Conservation (phyloP, 352 stramenopile genomes). For the Globisporangium uncinulatum region DNA sequence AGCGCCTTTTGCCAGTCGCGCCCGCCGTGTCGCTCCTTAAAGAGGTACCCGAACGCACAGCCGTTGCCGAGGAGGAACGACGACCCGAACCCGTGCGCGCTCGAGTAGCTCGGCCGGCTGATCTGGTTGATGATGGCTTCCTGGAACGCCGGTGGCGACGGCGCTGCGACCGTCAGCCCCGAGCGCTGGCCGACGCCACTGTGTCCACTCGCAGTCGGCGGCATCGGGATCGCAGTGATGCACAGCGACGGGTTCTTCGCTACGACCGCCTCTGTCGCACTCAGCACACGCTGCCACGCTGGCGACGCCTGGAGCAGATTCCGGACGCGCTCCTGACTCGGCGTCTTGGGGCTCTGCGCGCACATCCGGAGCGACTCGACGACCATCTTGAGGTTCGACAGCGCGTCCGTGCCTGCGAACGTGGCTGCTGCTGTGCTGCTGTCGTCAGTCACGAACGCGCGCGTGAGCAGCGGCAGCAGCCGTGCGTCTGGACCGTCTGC, state of each 20-base stretch:
- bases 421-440: not conserved
- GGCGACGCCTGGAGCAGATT: constrained; percentile 37
- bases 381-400: constrained; percentile 79
- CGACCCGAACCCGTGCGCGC: constrained; percentile 77
- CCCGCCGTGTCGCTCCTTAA: constrained; percentile 58
- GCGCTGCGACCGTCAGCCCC: constrained; percentile 11
- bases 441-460: constrained; percentile 26
- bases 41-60: constrained; percentile 82
- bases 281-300: constrained; percentile 50
- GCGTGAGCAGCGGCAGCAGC: constrained; percentile 53
- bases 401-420: constrained; percentile 53
- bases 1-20: constrained; percentile 80
- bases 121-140: constrained; percentile 88
- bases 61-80: constrained; percentile 80
- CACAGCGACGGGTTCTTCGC: constrained; percentile 40
- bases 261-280: constrained; percentile 42
- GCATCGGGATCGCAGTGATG: constrained; percentile 50
- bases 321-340: constrained; percentile 67
- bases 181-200: constrained; percentile 6
- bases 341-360: constrained; percentile 66
- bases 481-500: constrained; percentile 45
- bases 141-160: constrained; percentile 69
- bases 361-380: constrained; percentile 76
- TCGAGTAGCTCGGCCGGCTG: constrained; percentile 78
- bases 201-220: constrained; percentile 20